Percentiles rank a stretch among this genome's conserved stretches.
These are phyloP conservation scores for Globisporangium recalcitrans DNA, from an alignment of 352 stramenopile genomes.

Conservation along the genomic window DNA sequence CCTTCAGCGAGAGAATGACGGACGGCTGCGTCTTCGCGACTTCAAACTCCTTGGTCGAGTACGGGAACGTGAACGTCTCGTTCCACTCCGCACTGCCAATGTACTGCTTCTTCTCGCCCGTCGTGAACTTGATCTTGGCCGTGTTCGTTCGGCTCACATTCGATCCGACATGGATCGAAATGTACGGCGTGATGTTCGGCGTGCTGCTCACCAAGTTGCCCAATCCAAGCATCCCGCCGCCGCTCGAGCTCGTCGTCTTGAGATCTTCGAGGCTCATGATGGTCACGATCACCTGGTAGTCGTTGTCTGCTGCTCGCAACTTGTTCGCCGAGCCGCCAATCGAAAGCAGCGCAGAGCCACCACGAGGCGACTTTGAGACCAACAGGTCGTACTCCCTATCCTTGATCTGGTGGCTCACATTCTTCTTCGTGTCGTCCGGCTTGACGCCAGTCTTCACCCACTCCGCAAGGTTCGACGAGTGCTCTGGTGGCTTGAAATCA, in stretches of 20 bases:
- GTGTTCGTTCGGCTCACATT: constrained; percentile 65
- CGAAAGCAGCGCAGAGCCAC: constrained; percentile 18
- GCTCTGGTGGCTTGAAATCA: constrained; percentile 72
- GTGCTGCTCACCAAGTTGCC: constrained; percentile 72
- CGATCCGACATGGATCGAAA: constrained; percentile 72
- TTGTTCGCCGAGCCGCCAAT: constrained; percentile 24
- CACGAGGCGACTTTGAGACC: constrained; percentile 41
- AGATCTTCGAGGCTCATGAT: constrained; percentile 52
- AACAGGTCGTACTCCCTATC: constrained; percentile 77
- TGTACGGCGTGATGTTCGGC: constrained; percentile 75
- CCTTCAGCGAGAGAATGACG: constrained; percentile 39
- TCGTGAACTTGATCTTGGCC: constrained; percentile 56
- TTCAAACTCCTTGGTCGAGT: constrained; percentile 49
- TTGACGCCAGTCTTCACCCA: constrained; percentile 82
- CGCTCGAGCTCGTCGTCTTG: constrained; percentile 56
- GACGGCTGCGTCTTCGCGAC: constrained; percentile 7
- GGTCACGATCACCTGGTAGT: constrained; percentile 71
- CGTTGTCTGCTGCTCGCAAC: constrained; percentile 31
- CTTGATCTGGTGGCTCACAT: constrained; percentile 66
- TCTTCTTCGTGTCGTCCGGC: constrained; percentile 74
- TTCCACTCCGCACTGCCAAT: constrained; percentile 54
- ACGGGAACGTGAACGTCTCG: constrained; percentile 78
- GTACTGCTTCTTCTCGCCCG: constrained; percentile 39
- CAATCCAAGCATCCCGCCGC: constrained; percentile 58
- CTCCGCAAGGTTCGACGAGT: constrained; percentile 64